Evolutionary conservation across 2,329 filamentous ascomycete species (phyloP).

Genomic region (Cytospora leucostoma): DNA sequence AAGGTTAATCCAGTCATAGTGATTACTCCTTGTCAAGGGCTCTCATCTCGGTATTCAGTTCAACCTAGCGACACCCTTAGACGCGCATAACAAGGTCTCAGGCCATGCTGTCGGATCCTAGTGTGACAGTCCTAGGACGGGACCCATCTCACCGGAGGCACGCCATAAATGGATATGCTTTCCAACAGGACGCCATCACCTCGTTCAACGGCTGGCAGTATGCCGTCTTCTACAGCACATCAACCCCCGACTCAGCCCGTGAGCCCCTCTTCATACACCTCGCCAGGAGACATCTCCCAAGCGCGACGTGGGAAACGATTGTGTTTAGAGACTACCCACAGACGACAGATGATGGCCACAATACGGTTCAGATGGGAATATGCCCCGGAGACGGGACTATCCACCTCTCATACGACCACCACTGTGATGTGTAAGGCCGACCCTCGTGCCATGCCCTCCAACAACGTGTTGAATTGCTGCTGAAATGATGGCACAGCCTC

Average conservation of each 20-base stretch:
- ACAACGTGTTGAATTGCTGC: not conserved
- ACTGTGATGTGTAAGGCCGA: conserved; percentile 41
- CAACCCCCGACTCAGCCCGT: conserved; percentile 22
- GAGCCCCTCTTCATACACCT: conserved; percentile 48
- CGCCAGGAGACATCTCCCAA: conserved; percentile 45
- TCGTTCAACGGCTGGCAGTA: conserved; percentile 53
- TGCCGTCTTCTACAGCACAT: conserved; percentile 45
- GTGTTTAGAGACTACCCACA: conserved; percentile 53
- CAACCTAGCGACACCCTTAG: too few species aligned
- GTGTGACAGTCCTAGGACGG: conserved; percentile 37
- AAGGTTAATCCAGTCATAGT: too few species aligned
- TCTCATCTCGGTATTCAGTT: too few species aligned
- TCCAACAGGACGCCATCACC: conserved; percentile 51
- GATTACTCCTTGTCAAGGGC: too few species aligned
- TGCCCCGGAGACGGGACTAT: conserved; percentile 53
- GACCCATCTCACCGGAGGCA: conserved; percentile 41
- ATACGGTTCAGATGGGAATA: conserved; percentile 54
- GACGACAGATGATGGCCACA: conserved; percentile 53
- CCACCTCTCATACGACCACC: conserved; percentile 55
- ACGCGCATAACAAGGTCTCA: conserved; percentile 24
- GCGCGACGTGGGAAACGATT: conserved; percentile 47
- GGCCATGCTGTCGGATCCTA: conserved; percentile 34
- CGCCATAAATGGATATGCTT: conserved; percentile 49
- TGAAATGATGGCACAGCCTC: conserved; percentile 31
- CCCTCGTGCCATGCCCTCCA: not conserved